Conservation (phyloP, 768 basidiomycete genomes). For the Cyclocybe cylindracea region DNA sequence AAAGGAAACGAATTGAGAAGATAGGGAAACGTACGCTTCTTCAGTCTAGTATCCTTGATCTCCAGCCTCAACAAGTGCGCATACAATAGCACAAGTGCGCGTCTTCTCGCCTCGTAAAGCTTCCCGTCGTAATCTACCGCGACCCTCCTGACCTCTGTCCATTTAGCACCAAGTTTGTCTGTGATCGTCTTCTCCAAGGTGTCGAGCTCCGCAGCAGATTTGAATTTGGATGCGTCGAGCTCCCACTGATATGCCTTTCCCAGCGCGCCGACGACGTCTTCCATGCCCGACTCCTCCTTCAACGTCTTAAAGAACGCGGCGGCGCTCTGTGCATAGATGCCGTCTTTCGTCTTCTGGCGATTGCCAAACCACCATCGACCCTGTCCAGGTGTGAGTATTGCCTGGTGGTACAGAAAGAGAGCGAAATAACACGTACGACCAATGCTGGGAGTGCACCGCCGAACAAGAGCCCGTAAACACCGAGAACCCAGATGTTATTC, state of each 20-base stretch:
- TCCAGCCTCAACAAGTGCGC: slow-evolving; percentile 80
- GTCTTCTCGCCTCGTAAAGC: slow-evolving; percentile 41
- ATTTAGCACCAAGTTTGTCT: slow-evolving; percentile 49
- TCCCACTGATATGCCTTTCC: slow-evolving; percentile 69
- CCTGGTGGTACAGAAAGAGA: slow-evolving; percentile 15
- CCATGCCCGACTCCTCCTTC: slow-evolving; percentile 75
- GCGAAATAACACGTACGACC: slow-evolving; percentile 49
- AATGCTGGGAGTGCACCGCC: slow-evolving; percentile 84
- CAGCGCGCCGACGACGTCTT: slow-evolving; percentile 72
- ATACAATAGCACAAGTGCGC: slow-evolving; percentile 75
- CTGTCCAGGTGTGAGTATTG: slow-evolving; percentile 30
- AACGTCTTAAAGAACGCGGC: slow-evolving; percentile 85
- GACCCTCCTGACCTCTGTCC: slow-evolving; percentile 50
- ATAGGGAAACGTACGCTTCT: slow-evolving; percentile 55
- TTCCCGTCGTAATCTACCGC: slow-evolving; percentile 35
- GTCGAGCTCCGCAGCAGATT: slow-evolving; percentile 39
- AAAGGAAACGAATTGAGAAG: not conserved
- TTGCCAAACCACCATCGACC: slow-evolving; percentile 98
- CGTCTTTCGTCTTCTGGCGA: slow-evolving; percentile 88
- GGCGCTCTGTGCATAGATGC: slow-evolving; percentile 78
- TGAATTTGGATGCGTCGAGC: slow-evolving; percentile 28
- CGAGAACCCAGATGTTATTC: slow-evolving; percentile 91
- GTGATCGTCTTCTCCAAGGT: slow-evolving; percentile 54
- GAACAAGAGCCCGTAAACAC: slow-evolving; percentile 83
- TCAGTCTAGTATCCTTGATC: slow-evolving; percentile 51